Conservation (phyloP, 208 protist species). For the Wallacemonas sp. region DNA sequence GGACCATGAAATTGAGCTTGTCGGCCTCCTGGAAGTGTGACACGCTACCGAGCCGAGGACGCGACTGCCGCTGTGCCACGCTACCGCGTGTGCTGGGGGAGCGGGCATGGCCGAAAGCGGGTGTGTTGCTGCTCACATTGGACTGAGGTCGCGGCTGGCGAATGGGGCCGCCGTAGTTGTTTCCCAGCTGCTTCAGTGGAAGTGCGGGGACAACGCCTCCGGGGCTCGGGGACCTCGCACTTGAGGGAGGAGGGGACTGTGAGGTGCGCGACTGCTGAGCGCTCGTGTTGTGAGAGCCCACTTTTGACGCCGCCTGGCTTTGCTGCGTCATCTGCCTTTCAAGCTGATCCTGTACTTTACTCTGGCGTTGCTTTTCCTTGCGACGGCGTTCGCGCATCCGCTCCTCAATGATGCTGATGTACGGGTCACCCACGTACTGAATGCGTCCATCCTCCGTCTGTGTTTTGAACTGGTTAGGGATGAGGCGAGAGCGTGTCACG, state of each 20-base stretch:
- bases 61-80: neutral
- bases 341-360: slow-evolving; percentile 14
- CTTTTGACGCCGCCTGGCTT: neutral
- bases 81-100: neutral
- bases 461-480: slow-evolving; percentile 31
- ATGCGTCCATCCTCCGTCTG: slow-evolving; percentile 27
- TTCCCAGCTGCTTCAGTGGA: neutral
- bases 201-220: neutral
- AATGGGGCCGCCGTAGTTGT: neutral
- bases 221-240: neutral
- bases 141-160: neutral
- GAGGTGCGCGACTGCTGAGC: neutral
- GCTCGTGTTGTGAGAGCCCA: neutral
- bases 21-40: neutral
- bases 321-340: neutral
- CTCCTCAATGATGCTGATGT: slow-evolving; percentile 39
- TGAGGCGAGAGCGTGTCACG: slow-evolving; percentile 26
- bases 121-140: neutral
- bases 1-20: slow-evolving; percentile 14
- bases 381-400: slow-evolving; percentile 34
- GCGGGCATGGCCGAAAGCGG: neutral
- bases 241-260: neutral
- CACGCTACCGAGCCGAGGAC: neutral
- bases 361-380: slow-evolving; percentile 19
- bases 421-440: slow-evolving; percentile 39